Evolutionary conservation across 371 early-diverging fungal species (phyloP), one percentile per base, ranked within the genome.

Genomic region (Mucor saturninus): DNA sequence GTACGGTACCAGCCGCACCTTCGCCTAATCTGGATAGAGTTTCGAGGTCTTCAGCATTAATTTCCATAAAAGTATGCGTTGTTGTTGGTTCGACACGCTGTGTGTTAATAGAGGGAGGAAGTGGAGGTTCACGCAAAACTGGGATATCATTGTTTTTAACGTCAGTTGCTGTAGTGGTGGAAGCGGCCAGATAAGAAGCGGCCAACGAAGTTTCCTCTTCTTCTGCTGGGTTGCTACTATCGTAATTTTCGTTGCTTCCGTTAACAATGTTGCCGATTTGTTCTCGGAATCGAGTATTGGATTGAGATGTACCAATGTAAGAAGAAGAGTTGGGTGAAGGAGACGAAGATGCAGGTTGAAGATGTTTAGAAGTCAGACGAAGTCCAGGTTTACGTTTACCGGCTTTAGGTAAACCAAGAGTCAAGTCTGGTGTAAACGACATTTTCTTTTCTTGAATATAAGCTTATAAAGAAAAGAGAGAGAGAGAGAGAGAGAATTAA

Each of bases 1-100:
- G 83, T 32, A 98, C 98, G 6, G 96, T 93, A 21, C 98, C 99
- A 39, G 95, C 97, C 49, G 93, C 90, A 21, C 99, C 99, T 52
- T 94, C 91, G 38, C 98, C 99, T 46, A 99, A 83, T 56, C 90
- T 88, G 9, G 77, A 69, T 46, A 90, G 55, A 1, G 81, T 75
- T 54, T 84, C 77, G 3, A 93, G 71, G 62, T 93, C 89, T 53
- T 81, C 83, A n/a, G 76, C 50, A 30, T 50, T 79, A 13, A 86
- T 63, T 55, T 83, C 80, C 74, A 76, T 74, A 54, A 74, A 77
- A 30, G 74, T 72, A 38, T 55, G 35, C 11, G 43, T 46, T 10
- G 53, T 21, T 39, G 61, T 42, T 5, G 52, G 46, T 54, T 49
- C 62, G 35, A 14, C 37, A 43, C 28, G 67, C 5, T 32, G 64